A percentile compares a stretch with the other conserved stretches of the same genome.
These are phyloP conservation scores for Nymphaea colorata DNA, from an alignment of 164 flowering plant genomes.

Conservation along the genomic window DNA sequence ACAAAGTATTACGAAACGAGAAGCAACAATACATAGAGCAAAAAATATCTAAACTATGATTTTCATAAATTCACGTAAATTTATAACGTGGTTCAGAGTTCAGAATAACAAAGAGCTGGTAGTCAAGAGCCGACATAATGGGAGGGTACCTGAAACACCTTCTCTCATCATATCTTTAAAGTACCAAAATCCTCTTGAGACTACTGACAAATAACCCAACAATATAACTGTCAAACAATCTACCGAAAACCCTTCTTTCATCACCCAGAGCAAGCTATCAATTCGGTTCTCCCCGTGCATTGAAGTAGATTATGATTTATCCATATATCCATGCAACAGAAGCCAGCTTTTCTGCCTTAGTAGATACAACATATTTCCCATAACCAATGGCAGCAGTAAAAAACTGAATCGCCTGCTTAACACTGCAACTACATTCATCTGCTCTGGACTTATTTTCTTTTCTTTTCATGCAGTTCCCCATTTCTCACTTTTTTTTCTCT, in stretches of 20 bases:
- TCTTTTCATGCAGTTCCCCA: neutral
- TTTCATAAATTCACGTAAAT: neutral
- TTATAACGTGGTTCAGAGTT: neutral
- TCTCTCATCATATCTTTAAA: neutral
- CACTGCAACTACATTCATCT: neutral
- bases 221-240: neutral
- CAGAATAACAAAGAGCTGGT: neutral
- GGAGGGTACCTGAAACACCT: neutral
- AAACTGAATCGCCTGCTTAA: neutral
- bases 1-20: neutral
- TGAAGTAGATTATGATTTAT: too few species aligned
- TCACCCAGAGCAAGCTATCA: neutral
- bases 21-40: neutral
- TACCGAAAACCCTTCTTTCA: neutral
- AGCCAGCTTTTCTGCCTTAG: neutral
- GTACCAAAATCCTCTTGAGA: neutral
- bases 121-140: neutral
- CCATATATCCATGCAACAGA: neutral
- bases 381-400: neutral
- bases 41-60: neutral
- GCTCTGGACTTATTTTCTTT: neutral
- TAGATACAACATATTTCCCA: neutral
- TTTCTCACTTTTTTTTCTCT: neutral
- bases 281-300: too few species aligned
- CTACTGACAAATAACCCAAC: neutral